These are phyloP conservation scores for Eleusine coracana DNA, from an alignment of 176 grass and related monocot species.

Conservation along the genomic window DNA sequence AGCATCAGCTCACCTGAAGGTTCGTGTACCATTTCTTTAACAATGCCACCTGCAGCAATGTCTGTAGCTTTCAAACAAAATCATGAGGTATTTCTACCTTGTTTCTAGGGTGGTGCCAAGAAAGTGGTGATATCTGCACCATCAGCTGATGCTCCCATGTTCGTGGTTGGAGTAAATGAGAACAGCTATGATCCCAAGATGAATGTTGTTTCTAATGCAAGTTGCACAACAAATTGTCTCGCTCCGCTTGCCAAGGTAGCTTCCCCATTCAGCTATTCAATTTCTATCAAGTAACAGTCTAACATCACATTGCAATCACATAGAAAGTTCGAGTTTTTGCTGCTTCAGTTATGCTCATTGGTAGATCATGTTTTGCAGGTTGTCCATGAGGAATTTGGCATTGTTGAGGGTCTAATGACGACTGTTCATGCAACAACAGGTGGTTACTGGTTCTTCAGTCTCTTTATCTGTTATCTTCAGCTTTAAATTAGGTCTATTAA, in stretches of 20 bases:
- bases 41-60: background rate
- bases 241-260: conserved; percentile 96
- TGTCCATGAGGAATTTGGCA: conserved; percentile 98
- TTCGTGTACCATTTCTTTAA: conserved; percentile 34
- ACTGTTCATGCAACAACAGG: conserved; percentile 99
- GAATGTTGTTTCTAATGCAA: conserved; percentile 98
- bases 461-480: background rate
- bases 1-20: conserved; percentile 92
- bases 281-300: conserved; percentile 19
- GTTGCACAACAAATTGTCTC: conserved; percentile 98
- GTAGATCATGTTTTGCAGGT: conserved; percentile 55
- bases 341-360: conserved; percentile 26
- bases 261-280: conserved; percentile 4
- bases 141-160: conserved; percentile 97
- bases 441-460: conserved; percentile 10
- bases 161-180: conserved; percentile 99
- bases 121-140: conserved; percentile 99
- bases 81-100: conserved; percentile 35
- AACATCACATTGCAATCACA: conserved; percentile 11
- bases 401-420: conserved; percentile 96
- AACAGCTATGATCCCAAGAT: conserved; percentile 76
- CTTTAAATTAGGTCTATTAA: conserved; percentile 26
- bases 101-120: conserved; percentile 84
- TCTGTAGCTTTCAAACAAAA: background rate
- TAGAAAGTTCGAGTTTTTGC: conserved; percentile 23